Percentiles rank a stretch among this genome's conserved stretches.
phyloP scores from a whole-genome alignment of 2,329 filamentous ascomycete species.

The Hortaea sp. region DNA sequence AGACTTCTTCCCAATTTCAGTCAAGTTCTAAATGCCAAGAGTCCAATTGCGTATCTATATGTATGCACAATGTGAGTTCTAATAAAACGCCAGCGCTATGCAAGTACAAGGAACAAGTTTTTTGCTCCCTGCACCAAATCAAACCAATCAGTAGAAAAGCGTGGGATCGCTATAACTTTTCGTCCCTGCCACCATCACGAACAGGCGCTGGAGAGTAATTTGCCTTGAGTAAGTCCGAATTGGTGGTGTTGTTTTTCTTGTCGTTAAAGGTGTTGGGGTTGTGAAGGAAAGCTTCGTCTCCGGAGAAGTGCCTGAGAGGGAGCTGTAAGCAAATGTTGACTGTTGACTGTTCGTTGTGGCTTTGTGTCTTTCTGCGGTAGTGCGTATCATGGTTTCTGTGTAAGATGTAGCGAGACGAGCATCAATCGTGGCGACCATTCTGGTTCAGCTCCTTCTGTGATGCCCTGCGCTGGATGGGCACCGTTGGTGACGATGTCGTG shows the following conservation, averaged over 20 bases:
- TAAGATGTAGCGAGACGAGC: not conserved
- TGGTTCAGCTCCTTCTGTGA: too few relatives aligned
- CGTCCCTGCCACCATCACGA: not conserved
- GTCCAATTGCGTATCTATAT: too few relatives aligned
- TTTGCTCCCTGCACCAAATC: not conserved
- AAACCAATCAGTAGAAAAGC: not conserved
- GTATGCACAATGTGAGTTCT: not conserved
- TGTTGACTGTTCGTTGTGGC: not conserved
- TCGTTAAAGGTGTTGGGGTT: conserved; percentile 31
- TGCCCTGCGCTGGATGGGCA: too few relatives aligned
- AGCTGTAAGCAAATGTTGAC: conserved; percentile 5
- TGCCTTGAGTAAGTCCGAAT: not conserved
- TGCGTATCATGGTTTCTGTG: not conserved
- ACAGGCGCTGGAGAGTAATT: not conserved
- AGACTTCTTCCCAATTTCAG: too few relatives aligned
- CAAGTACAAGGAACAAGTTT: not conserved
- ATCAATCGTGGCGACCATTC: too few relatives aligned
- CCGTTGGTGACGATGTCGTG: too few relatives aligned
- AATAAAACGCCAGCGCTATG: not conserved
- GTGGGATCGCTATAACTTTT: not conserved
- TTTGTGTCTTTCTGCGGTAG: too few relatives aligned
- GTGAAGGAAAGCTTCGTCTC: conserved; percentile 46
- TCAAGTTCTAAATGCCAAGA: too few relatives aligned
- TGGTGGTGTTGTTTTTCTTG: conserved; percentile 9
- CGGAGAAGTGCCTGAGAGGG: conserved; percentile 42